phyloP scores from a whole-genome alignment of 495 filamentous ascomycete species.

The Aspergillus saccharolyticus region DNA sequence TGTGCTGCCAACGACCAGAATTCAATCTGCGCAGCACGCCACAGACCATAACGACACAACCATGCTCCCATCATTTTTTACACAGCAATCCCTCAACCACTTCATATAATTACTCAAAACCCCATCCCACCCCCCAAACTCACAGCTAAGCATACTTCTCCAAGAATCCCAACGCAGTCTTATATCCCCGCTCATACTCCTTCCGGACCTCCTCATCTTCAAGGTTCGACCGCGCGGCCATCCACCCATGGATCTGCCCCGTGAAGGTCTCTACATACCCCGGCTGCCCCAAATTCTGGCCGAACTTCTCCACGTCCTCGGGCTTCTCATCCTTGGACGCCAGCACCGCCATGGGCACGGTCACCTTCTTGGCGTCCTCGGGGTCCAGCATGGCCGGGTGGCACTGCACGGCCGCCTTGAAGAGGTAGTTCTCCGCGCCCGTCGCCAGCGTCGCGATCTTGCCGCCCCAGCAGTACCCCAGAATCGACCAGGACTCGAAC shows the following conservation, averaged over 20 bases:
- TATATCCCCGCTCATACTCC: conserved; percentile 79
- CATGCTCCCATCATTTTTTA: too few species aligned
- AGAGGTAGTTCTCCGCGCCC: conserved; percentile 51
- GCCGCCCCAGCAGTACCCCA: conserved; percentile 96
- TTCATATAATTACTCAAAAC: too few species aligned
- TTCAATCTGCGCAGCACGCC: too few species aligned
- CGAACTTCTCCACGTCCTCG: conserved; percentile 66
- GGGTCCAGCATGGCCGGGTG: conserved; percentile 91
- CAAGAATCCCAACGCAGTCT: conserved; percentile 69
- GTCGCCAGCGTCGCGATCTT: conserved; percentile 67
- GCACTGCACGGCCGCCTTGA: conserved; percentile 62
- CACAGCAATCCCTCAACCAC: too few species aligned
- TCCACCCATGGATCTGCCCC: conserved; percentile 86
- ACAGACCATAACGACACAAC: too few species aligned
- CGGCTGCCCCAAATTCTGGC: conserved; percentile 56
- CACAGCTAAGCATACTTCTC: conserved; percentile 60
- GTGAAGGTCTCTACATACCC: conserved; percentile 76
- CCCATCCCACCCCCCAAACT: too few species aligned
- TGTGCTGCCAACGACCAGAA: too few species aligned
- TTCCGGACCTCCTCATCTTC: conserved; percentile 59
- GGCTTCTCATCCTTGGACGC: conserved; percentile 63
- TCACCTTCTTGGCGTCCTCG: conserved; percentile 58
- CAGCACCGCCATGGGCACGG: conserved; percentile 59
- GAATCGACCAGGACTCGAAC: conserved; percentile 73
- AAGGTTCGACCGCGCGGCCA: conserved; percentile 73